Percentiles rank a stretch among this genome's conserved stretches.
These are phyloP conservation scores for Talaromyces funiculosus DNA, from an alignment of 2,329 filamentous ascomycete species.

Conservation along the genomic window DNA sequence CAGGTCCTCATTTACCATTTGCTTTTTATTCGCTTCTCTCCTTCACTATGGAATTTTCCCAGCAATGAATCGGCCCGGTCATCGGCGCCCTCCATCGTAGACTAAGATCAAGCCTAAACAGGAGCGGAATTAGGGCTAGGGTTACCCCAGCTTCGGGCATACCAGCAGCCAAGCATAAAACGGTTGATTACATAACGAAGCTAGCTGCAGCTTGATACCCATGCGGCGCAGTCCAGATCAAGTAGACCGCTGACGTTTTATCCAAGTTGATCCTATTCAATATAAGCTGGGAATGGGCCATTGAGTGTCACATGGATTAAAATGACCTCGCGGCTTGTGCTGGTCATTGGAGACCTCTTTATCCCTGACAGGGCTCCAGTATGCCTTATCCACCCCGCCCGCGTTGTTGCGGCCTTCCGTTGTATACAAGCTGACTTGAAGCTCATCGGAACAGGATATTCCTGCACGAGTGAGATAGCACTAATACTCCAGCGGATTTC, in stretches of 20 bases:
- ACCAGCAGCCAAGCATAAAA: background rate
- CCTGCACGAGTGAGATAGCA: slow-evolving; percentile 65
- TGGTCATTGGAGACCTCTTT: slow-evolving; percentile 89
- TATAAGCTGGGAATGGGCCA: slow-evolving; percentile 22
- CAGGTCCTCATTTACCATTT: background rate
- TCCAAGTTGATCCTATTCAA: background rate
- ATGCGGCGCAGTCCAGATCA: background rate
- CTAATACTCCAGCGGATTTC: background rate
- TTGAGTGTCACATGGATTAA: slow-evolving; percentile 24
- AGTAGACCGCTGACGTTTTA: background rate
- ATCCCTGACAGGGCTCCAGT: slow-evolving; percentile 86
- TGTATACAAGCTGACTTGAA: slow-evolving; percentile 5
- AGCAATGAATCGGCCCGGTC: slow-evolving; percentile 3
- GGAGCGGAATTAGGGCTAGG: background rate
- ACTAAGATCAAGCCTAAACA: background rate
- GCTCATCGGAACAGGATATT: slow-evolving; percentile 54
- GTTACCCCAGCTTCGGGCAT: background rate
- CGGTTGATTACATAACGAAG: background rate
- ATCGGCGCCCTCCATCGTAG: slow-evolving; percentile 1
- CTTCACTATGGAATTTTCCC: background rate
- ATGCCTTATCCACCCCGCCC: slow-evolving; percentile 21
- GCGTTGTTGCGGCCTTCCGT: slow-evolving; percentile 3
- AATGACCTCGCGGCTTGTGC: slow-evolving; percentile 80
- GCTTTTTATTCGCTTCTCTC: background rate
- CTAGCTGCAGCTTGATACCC: background rate